Conservation (phyloP, 2,329 filamentous ascomycete genomes). For the Aspergillus arachidicola region DNA sequence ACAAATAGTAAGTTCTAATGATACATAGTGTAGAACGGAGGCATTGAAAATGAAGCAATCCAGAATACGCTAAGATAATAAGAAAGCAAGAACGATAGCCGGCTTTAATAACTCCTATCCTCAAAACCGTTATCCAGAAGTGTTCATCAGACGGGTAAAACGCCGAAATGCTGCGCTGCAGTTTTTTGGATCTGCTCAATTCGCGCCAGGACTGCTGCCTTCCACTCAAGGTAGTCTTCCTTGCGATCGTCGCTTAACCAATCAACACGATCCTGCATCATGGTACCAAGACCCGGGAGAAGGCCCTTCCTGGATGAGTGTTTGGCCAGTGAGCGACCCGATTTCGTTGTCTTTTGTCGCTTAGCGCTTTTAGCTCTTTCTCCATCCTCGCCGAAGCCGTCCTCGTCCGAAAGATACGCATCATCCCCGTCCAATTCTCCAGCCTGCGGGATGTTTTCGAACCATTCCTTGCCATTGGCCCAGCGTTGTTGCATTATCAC, state of each 20-base stretch:
- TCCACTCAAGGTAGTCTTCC: slow-evolving; percentile 48
- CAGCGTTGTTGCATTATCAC: slow-evolving; percentile 54
- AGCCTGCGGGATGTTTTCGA: slow-evolving; percentile 56
- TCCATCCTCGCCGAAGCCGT: slow-evolving; percentile 37
- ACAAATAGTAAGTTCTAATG: not conserved
- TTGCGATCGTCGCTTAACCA: slow-evolving; percentile 49
- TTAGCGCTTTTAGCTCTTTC: slow-evolving; percentile 31
- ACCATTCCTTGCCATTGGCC: slow-evolving; percentile 68
- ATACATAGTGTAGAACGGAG: not conserved
- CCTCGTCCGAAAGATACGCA: slow-evolving; percentile 35
- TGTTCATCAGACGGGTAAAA: not conserved
- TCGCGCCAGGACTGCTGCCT: slow-evolving; percentile 42
- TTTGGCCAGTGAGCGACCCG: slow-evolving; percentile 13
- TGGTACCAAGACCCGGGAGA: slow-evolving; percentile 51
- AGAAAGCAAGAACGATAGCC: not conserved
- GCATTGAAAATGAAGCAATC: not conserved
- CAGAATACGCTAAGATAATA: not conserved
- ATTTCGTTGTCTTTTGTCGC: slow-evolving; percentile 24
- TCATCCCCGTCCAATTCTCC: slow-evolving; percentile 39
- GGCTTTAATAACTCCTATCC: not conserved
- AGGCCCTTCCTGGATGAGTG: slow-evolving; percentile 37
- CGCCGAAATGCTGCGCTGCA: not conserved
- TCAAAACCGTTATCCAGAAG: not conserved
- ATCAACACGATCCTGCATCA: slow-evolving; percentile 54
- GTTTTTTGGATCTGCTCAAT: slow-evolving; percentile 37